These are phyloP conservation scores for Linaria vulgaris DNA, from an alignment of 257 asterid species.

Conservation along the genomic window DNA sequence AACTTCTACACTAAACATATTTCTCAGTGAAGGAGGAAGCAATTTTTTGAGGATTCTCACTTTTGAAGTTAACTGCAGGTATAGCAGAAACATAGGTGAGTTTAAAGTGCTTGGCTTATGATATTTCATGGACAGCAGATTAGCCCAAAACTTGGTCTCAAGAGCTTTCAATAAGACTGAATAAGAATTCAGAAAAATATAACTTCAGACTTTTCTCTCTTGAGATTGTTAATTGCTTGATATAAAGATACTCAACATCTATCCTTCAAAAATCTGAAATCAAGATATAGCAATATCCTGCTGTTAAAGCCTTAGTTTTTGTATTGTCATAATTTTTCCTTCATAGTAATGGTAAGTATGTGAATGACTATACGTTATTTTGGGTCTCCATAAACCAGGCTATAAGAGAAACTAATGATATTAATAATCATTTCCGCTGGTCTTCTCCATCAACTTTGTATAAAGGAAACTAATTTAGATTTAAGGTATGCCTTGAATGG, in stretches of 20 bases:
- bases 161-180: not conserved
- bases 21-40: not conserved
- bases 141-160: not conserved
- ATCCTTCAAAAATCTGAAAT: not conserved
- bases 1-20: no score
- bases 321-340: no score
- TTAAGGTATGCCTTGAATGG: not conserved
- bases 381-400: no score
- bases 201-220: no score
- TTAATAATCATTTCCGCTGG: no score
- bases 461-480: not conserved
- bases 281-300: not conserved
- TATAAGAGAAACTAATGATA: no score
- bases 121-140: not conserved
- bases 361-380: no score
- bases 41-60: not conserved
- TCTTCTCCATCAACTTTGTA: not conserved
- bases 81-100: not conserved
- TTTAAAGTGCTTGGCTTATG: not conserved
- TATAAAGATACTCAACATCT: not conserved
- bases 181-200: not conserved
- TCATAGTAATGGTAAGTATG: no score
- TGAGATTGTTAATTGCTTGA: not conserved
- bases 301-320: no score
- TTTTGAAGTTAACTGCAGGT: not conserved